Base-by-base conservation (phyloP, 2,329 filamentous ascomycete species). In the Fusarium caatingaense region DNA sequence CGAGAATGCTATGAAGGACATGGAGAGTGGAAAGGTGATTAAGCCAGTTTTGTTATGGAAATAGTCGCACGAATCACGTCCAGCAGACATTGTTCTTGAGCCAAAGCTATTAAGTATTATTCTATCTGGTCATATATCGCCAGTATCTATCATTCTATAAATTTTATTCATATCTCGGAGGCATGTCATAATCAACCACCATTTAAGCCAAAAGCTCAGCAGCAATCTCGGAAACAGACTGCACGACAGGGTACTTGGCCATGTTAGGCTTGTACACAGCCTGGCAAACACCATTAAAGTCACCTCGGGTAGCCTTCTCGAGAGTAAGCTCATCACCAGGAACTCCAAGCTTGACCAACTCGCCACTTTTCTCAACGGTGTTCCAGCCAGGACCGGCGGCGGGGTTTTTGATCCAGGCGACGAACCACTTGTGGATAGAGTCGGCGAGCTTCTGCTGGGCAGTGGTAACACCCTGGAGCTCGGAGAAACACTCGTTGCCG, bases 341-440 rank as follows among this genome's bases (percentile, higher is more conserved):
- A 27, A 73, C 69, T 16, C 72, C 72, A 11, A 74, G 54, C 64
- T 74, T 74, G 21, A 58, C 69, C 27, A 74, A 9, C 20, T 59
- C 56, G 37, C 64, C 68, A 16, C 63, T 41, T 16, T 45, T n/a
- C 11, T 48, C 56, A 16, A 75, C 76, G 30, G 78, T 78, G 13
- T 74, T 72, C 82, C 82, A 83, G 21, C 81, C 82, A 37, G 82
- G 82, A 2, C 81, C 80, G 8, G 78, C 79, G 28, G 76, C 60
- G 0, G 82, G 82, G 66, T 82, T 77, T 75, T 83, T 83, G 66
- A 83, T 81, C 80, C 81, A 83, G 6, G 73, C 68, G 3, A 83
- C 80, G 27, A 83, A 81, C 81, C 81, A 83, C 50, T 77, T 74
- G 50, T 83, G 78, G 30, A 80, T 80, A 13, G 75, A 81, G 59